Conservation (phyloP, 106 monocot genomes). For the Phalaenopsis aphrodite region DNA sequence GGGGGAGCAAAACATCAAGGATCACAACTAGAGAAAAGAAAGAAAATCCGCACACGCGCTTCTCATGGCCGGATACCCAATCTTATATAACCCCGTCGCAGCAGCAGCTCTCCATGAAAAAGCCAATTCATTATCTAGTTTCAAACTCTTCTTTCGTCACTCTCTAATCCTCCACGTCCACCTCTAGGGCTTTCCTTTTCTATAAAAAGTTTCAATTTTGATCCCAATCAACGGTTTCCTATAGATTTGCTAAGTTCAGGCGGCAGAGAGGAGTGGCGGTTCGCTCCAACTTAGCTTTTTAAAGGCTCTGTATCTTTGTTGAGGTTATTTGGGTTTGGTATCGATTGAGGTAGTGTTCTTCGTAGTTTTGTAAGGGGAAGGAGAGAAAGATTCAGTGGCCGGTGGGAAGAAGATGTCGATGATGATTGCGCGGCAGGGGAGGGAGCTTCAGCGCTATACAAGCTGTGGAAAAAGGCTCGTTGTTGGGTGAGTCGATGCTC, state of each 20-base stretch:
- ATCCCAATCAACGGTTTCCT: background rate
- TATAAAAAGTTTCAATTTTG: background rate
- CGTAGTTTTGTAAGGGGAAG: background rate
- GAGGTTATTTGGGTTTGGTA: background rate
- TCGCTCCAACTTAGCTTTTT: background rate
- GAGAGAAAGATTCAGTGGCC: background rate
- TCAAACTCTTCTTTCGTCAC: background rate
- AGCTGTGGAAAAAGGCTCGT: constrained; percentile 4
- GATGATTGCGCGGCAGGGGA: background rate
- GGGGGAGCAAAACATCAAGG: too few species aligned
- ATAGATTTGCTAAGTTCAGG: background rate
- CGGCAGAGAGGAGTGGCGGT: background rate
- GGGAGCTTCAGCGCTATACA: constrained; percentile 2
- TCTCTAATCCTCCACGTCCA: background rate
- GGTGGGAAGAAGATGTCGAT: background rate
- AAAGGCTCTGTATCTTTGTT: background rate
- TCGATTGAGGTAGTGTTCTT: background rate
- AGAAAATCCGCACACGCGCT: background rate
- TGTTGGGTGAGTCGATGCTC: background rate
- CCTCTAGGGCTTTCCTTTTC: background rate
- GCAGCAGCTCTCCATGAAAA: background rate
- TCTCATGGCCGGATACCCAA: background rate
- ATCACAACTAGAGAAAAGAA: background rate
- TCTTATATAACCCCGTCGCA: background rate
- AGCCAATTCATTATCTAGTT: background rate